These are phyloP conservation scores for Fusarium sp. DNA, from an alignment of 2,329 filamentous ascomycete species.

Conservation along the genomic window DNA sequence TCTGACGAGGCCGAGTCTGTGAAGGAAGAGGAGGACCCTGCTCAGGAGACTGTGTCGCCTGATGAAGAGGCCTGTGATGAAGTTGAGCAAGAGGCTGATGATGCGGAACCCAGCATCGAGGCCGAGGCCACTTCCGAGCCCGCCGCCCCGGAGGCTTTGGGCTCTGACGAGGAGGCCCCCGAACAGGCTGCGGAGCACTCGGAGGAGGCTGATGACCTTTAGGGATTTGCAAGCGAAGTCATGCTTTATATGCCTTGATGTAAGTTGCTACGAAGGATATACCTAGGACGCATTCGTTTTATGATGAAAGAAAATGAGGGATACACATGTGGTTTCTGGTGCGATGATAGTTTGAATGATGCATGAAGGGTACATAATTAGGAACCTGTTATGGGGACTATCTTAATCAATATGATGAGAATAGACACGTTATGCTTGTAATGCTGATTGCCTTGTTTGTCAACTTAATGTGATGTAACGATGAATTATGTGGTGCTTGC, in stretches of 20 bases:
- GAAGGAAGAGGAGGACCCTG: conserved; percentile 6
- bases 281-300: conserved; percentile 40
- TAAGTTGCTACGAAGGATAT: conserved; percentile 44
- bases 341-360: conserved; percentile 37
- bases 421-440: conserved; percentile 31
- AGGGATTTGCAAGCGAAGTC: conserved; percentile 19
- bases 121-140: conserved; percentile 1
- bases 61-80: not conserved
- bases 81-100: not conserved
- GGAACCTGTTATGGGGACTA: conserved; percentile 20
- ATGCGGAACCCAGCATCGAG: not conserved
- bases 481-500: not conserved
- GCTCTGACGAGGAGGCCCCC: not conserved
- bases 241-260: conserved; percentile 40
- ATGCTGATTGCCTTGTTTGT: too few relatives aligned
- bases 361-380: conserved; percentile 39
- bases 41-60: conserved; percentile 4
- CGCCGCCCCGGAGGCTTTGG: not conserved
- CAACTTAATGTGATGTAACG: not conserved
- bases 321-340: conserved; percentile 23
- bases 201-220: conserved; percentile 30
- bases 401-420: conserved; percentile 26
- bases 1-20: not conserved
- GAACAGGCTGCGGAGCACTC: conserved; percentile 1
- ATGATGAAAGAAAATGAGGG: conserved; percentile 38